Evolutionary conservation across 1,284 basidiomycete species (phyloP), one percentile per base, ranked within the genome.

Genomic region (Takashimella koratensis): DNA sequence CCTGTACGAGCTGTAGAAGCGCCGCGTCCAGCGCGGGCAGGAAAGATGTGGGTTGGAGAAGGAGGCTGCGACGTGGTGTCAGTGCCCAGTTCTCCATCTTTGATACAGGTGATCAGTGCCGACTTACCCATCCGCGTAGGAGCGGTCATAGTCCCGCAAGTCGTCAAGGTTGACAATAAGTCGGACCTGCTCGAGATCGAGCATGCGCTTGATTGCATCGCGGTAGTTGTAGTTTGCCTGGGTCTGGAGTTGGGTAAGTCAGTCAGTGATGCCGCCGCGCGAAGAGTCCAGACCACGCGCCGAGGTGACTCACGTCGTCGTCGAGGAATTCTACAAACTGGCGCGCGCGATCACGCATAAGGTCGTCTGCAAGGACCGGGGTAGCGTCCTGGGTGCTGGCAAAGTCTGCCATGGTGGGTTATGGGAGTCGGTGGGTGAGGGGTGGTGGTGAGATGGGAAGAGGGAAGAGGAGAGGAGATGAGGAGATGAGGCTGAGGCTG

Each of bases 141-240:
- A 85, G 70, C 93, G 85, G 73, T 90, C 85, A 75, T 94, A 94
- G 76, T 93, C 90, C 74, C 96, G 87, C 62, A 99, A 78, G 77
- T 98, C 93, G 77, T 99, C 95, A 64, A 98, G 82, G 77, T 97
- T 98, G 74, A 99, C 85, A 67, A 96, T 86, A 67, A 99, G 85
- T 66, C 96, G 86, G 64, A 90, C 86, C 68, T 87, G 84, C 66
- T 90, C 87, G 26, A 83, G 80, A 52, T 88, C 85, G 43, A 98
- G 82, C 86, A 98, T 87, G 62, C 85, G 84, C 47, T 83, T 81
- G 64, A 97, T 87, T 53, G 88, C 86, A 67, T 93, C 86, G 64
- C 85, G 84, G 78, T 98, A 98, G 77, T 91, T 90, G 78, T 77
- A 75, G 50, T 68, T 70, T 12, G 61, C 58, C 57, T 71, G 68